A percentile compares a stretch with the other conserved stretches of the same genome.
Conservation (phyloP, 805 yeast genomes). For the Zygotorulaspora florentina region DNA sequence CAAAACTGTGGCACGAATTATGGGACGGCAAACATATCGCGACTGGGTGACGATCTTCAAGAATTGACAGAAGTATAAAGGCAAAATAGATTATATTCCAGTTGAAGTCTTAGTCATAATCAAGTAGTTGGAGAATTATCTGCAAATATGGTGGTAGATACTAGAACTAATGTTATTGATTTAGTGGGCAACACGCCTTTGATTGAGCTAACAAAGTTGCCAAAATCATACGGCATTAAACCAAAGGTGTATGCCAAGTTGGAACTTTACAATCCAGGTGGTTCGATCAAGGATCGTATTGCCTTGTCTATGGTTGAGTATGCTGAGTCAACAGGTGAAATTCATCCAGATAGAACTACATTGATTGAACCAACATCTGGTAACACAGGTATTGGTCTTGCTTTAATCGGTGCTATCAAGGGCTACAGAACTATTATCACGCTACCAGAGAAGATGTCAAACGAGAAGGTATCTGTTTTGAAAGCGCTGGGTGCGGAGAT, state of each 20-base stretch:
- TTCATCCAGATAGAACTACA: conserved; percentile 75
- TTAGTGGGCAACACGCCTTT: conserved; percentile 85
- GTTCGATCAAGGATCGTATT: conserved; percentile 84
- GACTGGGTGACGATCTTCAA: not conserved
- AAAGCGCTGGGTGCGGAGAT: conserved; percentile 90
- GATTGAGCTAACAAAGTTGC: conserved; percentile 68
- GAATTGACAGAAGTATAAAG: not conserved
- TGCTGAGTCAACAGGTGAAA: conserved; percentile 72
- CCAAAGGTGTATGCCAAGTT: conserved; percentile 70
- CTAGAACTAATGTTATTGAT: conserved; percentile 52
- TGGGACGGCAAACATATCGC: not conserved
- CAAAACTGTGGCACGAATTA: conserved; percentile 3
- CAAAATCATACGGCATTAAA: conserved; percentile 69
- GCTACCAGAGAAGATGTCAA: conserved; percentile 87
- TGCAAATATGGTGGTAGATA: conserved; percentile 16
- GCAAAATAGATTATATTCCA: not conserved
- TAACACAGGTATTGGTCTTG: conserved; percentile 87
- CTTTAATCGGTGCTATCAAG: conserved; percentile 79
- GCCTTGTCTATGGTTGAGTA: conserved; percentile 83
- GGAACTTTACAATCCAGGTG: conserved; percentile 84
- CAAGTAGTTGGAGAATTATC: not conserved
- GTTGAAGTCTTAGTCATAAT: not conserved
- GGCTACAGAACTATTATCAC: conserved; percentile 87
- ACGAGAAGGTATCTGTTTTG: conserved; percentile 81
- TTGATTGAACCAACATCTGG: conserved; percentile 89